Conservation (phyloP, 257 asterid species). For the Solanum tarapatanum region DNA sequence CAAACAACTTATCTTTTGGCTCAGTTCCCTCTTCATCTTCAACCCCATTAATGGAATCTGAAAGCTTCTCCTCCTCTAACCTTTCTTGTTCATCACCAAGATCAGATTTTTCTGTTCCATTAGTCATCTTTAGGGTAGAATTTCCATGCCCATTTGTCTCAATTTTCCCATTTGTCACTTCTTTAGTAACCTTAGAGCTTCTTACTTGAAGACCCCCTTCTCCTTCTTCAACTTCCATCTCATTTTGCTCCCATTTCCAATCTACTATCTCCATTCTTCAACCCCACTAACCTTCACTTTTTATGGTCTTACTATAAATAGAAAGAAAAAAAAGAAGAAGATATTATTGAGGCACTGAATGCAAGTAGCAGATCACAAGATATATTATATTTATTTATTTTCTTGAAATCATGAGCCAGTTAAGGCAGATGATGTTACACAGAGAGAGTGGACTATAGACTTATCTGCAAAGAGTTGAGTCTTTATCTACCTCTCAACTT, state of each 20-base stretch:
- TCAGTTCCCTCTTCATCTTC: neutral
- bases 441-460: neutral
- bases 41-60: neutral
- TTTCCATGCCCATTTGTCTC: conserved; percentile 15
- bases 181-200: conserved; percentile 22
- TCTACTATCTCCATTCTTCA: conserved; percentile 38
- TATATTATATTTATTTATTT: neutral
- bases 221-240: conserved; percentile 23
- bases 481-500: neutral
- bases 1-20: neutral
- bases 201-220: conserved; percentile 22
- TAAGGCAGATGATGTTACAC: neutral
- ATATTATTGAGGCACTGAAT: neutral
- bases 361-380: neutral
- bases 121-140: neutral
- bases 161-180: conserved; percentile 1
- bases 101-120: conserved; percentile 16
- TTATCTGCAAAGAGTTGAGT: neutral
- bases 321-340: neutral
- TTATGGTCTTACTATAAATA: neutral
- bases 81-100: conserved; percentile 13
- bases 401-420: neutral
- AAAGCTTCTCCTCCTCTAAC: neutral
- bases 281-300: neutral
- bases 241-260: conserved; percentile 19